These are phyloP conservation scores for Quercus rubra DNA, from an alignment of 306 rosid genomes.

Conservation along the genomic window DNA sequence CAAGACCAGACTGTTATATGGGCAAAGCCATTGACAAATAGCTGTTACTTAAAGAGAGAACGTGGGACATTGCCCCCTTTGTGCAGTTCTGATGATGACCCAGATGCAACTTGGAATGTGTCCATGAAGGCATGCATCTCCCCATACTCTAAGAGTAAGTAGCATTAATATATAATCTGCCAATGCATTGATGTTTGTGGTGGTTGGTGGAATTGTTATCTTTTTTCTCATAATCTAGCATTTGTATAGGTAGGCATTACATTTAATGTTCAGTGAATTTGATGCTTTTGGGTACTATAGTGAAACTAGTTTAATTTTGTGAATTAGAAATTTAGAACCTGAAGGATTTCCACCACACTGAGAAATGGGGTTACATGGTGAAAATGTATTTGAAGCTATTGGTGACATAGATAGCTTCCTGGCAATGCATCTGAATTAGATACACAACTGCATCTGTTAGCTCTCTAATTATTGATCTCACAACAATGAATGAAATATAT, in stretches of 20 bases:
- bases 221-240: background rate
- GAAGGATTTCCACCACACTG: background rate
- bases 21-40: conserved; percentile 50
- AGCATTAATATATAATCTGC: background rate
- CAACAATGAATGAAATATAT: too few relatives aligned
- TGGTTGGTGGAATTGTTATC: background rate
- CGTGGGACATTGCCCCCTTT: conserved; percentile 38
- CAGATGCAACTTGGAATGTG: conserved; percentile 57
- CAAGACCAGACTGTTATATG: conserved; percentile 61
- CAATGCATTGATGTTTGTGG: background rate
- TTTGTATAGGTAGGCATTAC: background rate
- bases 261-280: background rate
- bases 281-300: background rate
- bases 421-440: background rate
- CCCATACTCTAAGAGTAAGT: conserved; percentile 50
- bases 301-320: background rate
- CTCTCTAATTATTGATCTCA: too few relatives aligned
- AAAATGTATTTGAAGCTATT: background rate
- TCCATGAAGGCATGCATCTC: conserved; percentile 57
- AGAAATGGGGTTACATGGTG: background rate
- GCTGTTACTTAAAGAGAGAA: conserved; percentile 55
- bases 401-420: background rate
- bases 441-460: background rate
- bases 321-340: background rate
- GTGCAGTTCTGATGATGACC: conserved; percentile 35